These are phyloP conservation scores for Trifolium subterraneum DNA, from an alignment of 306 rosid genomes.

Conservation along the genomic window DNA sequence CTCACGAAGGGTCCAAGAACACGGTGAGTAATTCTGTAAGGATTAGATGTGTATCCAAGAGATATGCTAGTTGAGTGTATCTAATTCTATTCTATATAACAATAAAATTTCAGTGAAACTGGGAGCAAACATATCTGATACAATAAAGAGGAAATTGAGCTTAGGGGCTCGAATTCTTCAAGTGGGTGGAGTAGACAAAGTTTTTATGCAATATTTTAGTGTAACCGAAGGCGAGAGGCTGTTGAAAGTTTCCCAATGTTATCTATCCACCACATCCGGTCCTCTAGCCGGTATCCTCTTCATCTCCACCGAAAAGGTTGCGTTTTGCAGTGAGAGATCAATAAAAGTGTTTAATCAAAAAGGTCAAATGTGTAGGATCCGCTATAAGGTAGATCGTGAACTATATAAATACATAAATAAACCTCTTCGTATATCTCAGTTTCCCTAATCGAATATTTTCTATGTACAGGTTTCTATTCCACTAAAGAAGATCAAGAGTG, in stretches of 20 bases:
- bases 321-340: slow-evolving; percentile 81
- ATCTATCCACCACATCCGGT: slow-evolving; percentile 77
- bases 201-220: slow-evolving; percentile 59
- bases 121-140: slow-evolving; percentile 60
- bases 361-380: slow-evolving; percentile 51
- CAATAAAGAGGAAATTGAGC: slow-evolving; percentile 69
- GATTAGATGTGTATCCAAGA: too few species aligned
- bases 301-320: slow-evolving; percentile 70
- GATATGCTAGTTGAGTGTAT: neutral
- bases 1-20: slow-evolving; percentile 32
- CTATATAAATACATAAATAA: neutral
- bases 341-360: slow-evolving; percentile 54
- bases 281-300: slow-evolving; percentile 86
- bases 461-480: slow-evolving; percentile 41
- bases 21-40: slow-evolving; percentile 4
- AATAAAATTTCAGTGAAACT: slow-evolving; percentile 41
- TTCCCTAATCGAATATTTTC: slow-evolving; percentile 1
- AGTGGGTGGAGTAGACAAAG: slow-evolving; percentile 64
- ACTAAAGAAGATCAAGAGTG: slow-evolving; percentile 43
- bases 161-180: slow-evolving; percentile 70
- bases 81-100: slow-evolving; percentile 8
- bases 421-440: slow-evolving; percentile 10
- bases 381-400: slow-evolving; percentile 37
- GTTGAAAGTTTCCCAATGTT: slow-evolving; percentile 65
- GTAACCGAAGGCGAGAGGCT: slow-evolving; percentile 63